A percentile compares a stretch with the other conserved stretches of the same genome.
Evolutionary conservation across 495 filamentous ascomycete genomes (phyloP).

Genomic region (Viridothelium virens): DNA sequence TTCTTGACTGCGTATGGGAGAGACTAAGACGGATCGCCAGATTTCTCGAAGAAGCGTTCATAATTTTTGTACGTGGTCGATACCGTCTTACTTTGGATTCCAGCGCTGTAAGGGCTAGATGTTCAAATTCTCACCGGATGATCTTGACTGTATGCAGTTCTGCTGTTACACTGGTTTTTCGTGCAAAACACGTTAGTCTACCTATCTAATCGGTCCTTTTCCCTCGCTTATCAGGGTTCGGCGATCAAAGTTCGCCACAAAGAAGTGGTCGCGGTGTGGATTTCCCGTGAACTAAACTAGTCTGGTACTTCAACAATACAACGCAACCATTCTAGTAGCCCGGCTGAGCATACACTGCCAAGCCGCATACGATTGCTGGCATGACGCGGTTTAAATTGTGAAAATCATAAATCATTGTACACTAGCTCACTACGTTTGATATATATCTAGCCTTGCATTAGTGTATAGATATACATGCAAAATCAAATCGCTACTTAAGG

Average conservation of each 20-base stretch:
- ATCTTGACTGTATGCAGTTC: not conserved
- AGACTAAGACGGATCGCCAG: not conserved
- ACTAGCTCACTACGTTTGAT: too few species aligned
- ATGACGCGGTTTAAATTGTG: not conserved
- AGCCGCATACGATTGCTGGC: too few species aligned
- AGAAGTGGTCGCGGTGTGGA: not conserved
- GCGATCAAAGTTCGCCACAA: not conserved
- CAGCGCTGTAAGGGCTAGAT: not conserved
- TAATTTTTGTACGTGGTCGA: not conserved
- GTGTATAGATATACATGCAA: too few species aligned
- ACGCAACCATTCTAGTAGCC: not conserved
- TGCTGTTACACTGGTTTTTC: not conserved
- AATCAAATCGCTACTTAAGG: too few species aligned
- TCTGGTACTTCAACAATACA: not conserved
- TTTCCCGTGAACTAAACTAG: constrained; percentile 1
- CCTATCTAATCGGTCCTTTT: not conserved
- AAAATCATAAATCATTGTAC: too few species aligned
- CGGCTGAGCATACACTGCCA: too few species aligned
- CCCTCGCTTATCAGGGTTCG: not conserved
- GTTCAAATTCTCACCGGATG: too few species aligned
- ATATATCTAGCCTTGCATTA: too few species aligned
- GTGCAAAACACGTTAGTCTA: not conserved
- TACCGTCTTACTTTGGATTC: not conserved
- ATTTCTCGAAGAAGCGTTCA: not conserved
- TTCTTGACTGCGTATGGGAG: not conserved